Evolutionary conservation across 441 rosid genomes (phyloP).

Genomic region (Kokia cookei): DNA sequence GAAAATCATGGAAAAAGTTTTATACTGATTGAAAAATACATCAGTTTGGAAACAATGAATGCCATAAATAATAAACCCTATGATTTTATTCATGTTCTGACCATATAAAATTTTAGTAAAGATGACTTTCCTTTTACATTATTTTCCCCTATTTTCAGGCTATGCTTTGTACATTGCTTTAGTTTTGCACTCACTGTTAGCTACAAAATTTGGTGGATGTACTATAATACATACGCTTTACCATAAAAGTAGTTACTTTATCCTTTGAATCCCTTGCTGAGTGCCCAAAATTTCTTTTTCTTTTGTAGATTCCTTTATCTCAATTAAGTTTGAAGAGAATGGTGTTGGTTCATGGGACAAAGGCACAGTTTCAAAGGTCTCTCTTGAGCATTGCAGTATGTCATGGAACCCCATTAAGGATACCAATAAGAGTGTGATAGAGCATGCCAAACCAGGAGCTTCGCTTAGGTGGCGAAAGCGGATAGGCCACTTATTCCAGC

Average conservation of each 20-base stretch:
- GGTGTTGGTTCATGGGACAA: slow-evolving; percentile 89
- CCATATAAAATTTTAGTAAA: not conserved
- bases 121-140: not conserved
- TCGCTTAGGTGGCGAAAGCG: slow-evolving; percentile 83
- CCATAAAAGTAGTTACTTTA: not conserved
- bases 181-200: not conserved
- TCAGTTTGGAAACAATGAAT: not conserved
- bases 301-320: slow-evolving; percentile 78
- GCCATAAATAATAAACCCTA: not conserved
- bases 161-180: not conserved
- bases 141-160: not conserved
- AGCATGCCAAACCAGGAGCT: slow-evolving; percentile 48
- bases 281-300: not conserved
- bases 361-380: slow-evolving; percentile 45
- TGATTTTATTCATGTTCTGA: slow-evolving; percentile 1
- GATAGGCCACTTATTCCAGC: slow-evolving; percentile 76
- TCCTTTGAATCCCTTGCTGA: not conserved
- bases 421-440: slow-evolving; percentile 51
- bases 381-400: slow-evolving; percentile 36
- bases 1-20: not conserved
- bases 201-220: not conserved
- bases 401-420: slow-evolving; percentile 27
- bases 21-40: not conserved
- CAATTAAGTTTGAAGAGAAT: slow-evolving; percentile 83
- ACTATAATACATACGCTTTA: not conserved